phyloP scores from a whole-genome alignment of 805 yeast genomes.

The Clavispora asparagi region DNA sequence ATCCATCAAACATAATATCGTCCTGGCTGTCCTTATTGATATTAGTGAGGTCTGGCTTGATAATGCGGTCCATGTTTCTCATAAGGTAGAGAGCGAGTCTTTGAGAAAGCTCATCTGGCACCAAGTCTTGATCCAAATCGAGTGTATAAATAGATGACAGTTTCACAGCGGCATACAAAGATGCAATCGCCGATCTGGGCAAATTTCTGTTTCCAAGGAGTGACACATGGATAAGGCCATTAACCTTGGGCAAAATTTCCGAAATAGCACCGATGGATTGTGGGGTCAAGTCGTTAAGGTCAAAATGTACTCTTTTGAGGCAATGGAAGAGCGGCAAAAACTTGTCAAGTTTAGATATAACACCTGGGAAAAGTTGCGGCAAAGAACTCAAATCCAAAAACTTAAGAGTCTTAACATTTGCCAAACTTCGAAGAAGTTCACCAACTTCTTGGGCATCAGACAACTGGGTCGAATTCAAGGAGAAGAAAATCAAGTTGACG shows the following conservation, averaged over 20 bases:
- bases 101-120: slow-evolving; percentile 47
- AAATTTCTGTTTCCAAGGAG: slow-evolving; percentile 47
- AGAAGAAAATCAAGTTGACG: slow-evolving; percentile 43
- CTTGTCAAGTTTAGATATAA: slow-evolving; percentile 40
- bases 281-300: slow-evolving; percentile 44
- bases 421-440: slow-evolving; percentile 32
- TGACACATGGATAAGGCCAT: slow-evolving; percentile 49
- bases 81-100: slow-evolving; percentile 52
- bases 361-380: slow-evolving; percentile 48
- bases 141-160: slow-evolving; percentile 44
- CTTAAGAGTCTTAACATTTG: slow-evolving; percentile 35
- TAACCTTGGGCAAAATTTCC: slow-evolving; percentile 42
- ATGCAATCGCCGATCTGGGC: slow-evolving; percentile 39
- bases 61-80: slow-evolving; percentile 49
- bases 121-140: slow-evolving; percentile 50
- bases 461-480: slow-evolving; percentile 48
- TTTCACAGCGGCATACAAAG: slow-evolving; percentile 48
- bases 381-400: slow-evolving; percentile 51
- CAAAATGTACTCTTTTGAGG: slow-evolving; percentile 50
- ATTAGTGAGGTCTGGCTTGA: slow-evolving; percentile 22
- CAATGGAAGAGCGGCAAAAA: slow-evolving; percentile 42
- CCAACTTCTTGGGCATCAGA: slow-evolving; percentile 34
- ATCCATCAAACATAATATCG: slow-evolving; percentile 72
- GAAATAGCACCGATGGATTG: slow-evolving; percentile 46
- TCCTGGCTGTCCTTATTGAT: slow-evolving; percentile 34